Evolutionary conservation across 2,329 filamentous ascomycete species (phyloP).

Genomic region (Exophiala bonariae): DNA sequence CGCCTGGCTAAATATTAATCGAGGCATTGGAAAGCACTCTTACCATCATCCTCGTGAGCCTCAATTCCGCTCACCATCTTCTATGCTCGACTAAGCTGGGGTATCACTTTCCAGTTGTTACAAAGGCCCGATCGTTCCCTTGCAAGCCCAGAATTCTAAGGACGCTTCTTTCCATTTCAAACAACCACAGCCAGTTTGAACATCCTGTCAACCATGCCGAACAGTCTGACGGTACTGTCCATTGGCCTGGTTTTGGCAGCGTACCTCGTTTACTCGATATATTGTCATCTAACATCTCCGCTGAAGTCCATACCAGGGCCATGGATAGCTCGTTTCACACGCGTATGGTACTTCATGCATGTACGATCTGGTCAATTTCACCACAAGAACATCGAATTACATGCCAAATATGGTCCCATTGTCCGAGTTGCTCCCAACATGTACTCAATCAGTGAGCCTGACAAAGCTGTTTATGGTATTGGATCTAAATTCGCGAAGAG

Average conservation of each 20-base stretch:
- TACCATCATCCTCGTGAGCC: no score
- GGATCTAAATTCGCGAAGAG: slow-evolving; percentile 78
- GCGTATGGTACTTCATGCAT: slow-evolving; percentile 29
- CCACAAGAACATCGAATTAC: slow-evolving; percentile 28
- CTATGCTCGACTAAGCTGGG: no score
- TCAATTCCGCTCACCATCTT: no score
- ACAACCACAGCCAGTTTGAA: background rate
- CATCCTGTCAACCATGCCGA: background rate
- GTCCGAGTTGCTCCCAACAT: slow-evolving; percentile 73
- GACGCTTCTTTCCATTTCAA: no score
- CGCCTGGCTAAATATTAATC: no score
- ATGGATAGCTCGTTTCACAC: slow-evolving; percentile 34
- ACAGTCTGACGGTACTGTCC: background rate
- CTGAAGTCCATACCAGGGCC: slow-evolving; percentile 27
- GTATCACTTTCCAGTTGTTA: no score
- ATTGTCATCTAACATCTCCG: background rate
- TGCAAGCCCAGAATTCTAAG: no score
- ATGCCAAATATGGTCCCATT: slow-evolving; percentile 36
- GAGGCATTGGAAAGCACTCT: no score
- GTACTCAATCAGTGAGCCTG: slow-evolving; percentile 71
- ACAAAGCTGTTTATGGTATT: slow-evolving; percentile 73
- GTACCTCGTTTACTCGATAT: background rate
- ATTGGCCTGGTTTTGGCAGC: background rate
- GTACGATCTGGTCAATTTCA: slow-evolving; percentile 40
- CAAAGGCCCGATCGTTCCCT: no score